phyloP scores from a whole-genome alignment of 257 asterid species.

The Datura wrightii region DNA sequence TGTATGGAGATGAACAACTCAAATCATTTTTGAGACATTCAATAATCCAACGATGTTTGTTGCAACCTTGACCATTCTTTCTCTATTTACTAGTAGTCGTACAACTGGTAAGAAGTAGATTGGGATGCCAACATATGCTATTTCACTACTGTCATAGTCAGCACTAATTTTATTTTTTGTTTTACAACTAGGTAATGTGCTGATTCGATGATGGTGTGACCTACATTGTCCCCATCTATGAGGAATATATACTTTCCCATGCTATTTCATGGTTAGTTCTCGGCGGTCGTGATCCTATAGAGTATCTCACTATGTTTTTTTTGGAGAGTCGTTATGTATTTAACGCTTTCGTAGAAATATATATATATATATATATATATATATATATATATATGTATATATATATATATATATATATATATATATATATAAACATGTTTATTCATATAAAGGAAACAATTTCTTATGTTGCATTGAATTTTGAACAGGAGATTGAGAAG shows the following conservation, averaged over 20 bases:
- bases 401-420: too few species aligned
- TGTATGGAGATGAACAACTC: background rate
- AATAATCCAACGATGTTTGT: background rate
- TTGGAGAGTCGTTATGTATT: background rate
- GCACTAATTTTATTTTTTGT: background rate
- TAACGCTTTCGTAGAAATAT: background rate
- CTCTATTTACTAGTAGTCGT: background rate
- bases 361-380: too few species aligned
- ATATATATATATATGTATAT: too few species aligned
- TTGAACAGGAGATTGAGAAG: background rate
- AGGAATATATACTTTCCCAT: slow-evolving; percentile 17
- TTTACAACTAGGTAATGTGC: background rate
- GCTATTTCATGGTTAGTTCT: slow-evolving; percentile 8
- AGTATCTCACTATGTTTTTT: background rate
- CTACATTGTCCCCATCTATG: background rate
- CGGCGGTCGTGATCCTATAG: background rate
- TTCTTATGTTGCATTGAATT: background rate
- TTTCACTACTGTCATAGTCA: background rate
- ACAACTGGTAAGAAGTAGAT: background rate
- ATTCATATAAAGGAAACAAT: background rate
- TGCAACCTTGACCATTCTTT: background rate
- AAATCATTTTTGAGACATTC: slow-evolving; percentile 13
- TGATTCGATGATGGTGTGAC: background rate
- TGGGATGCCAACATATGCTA: too few species aligned
- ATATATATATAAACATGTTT: background rate